Evolutionary conservation across 495 filamentous ascomycete species (phyloP).

Genomic region (Penicillium maclennaniae): DNA sequence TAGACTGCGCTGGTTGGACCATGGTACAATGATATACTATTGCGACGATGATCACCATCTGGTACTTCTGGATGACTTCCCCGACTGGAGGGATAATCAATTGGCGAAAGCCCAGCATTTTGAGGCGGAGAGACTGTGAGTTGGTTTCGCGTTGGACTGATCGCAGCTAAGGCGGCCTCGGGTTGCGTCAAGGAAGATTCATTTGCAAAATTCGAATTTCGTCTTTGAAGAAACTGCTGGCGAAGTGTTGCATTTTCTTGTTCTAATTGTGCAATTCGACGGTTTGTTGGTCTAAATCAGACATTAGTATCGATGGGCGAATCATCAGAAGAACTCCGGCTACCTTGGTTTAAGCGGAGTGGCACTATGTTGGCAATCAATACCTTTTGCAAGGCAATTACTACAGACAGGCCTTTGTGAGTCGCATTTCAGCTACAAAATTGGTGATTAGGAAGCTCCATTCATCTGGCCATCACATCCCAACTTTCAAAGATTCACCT

Average conservation of each 20-base stretch:
- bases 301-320: not conserved
- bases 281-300: conserved; percentile 23
- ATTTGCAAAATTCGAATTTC: not conserved
- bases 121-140: not conserved
- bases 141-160: conserved; percentile 7
- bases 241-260: conserved; percentile 26
- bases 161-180: conserved; percentile 3
- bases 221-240: conserved; percentile 8
- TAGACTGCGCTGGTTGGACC: conserved; percentile 31
- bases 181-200: conserved; percentile 3
- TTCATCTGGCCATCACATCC: not conserved
- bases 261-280: conserved; percentile 25
- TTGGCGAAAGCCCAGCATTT: conserved; percentile 7
- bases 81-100: conserved; percentile 4
- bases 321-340: not conserved
- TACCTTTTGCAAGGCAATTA: conserved; percentile 21
- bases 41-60: conserved; percentile 14
- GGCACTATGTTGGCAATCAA: conserved; percentile 18
- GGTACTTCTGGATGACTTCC: conserved; percentile 22
- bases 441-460: not conserved
- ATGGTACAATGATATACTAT: conserved; percentile 24
- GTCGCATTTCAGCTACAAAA: conserved; percentile 30
- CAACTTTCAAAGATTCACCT: conserved; percentile 15
- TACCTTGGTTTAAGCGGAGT: conserved; percentile 24
- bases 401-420: conserved; percentile 23